Evolutionary conservation across 768 basidiomycete genomes (phyloP).

Genomic region (Auriscalpium microsporum): DNA sequence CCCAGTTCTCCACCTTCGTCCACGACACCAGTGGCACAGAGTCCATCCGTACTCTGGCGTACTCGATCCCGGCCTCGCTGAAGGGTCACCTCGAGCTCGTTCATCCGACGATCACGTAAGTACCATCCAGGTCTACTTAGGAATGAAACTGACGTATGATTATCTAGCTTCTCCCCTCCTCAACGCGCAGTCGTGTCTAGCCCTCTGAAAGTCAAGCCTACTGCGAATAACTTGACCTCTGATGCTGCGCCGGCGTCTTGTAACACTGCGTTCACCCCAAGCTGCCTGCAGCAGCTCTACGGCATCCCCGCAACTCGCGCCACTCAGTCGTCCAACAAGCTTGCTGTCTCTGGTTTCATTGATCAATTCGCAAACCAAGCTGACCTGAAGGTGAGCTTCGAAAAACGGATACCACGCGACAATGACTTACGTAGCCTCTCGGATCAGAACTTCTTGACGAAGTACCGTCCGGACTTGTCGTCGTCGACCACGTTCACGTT

Average conservation of each 20-base stretch:
- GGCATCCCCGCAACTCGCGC: background rate
- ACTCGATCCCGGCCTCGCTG: constrained; percentile 23
- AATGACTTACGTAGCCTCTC: too few relatives aligned
- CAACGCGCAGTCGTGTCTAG: too few relatives aligned
- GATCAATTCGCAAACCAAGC: background rate
- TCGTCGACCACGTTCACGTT: constrained; percentile 26
- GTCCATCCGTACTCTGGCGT: constrained; percentile 22
- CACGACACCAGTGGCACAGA: constrained; percentile 17
- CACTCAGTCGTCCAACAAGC: background rate
- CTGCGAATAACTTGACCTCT: background rate
- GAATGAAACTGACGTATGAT: background rate
- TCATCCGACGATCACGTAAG: constrained; percentile 24
- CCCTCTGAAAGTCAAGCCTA: background rate
- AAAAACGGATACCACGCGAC: too few relatives aligned
- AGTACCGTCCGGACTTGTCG: constrained; percentile 24
- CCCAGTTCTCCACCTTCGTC: constrained; percentile 23
- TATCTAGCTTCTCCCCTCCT: too few relatives aligned
- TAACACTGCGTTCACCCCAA: background rate
- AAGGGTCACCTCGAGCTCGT: constrained; percentile 21
- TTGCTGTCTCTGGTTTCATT: background rate
- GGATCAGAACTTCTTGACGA: constrained; percentile 18
- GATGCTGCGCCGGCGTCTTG: background rate
- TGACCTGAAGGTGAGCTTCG: background rate
- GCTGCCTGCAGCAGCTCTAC: background rate
- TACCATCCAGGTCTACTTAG: background rate